Evolutionary conservation across 2,329 filamentous ascomycete species (phyloP), one percentile per base, ranked within the genome.

Genomic region (Berkeleyomyces basicola): DNA sequence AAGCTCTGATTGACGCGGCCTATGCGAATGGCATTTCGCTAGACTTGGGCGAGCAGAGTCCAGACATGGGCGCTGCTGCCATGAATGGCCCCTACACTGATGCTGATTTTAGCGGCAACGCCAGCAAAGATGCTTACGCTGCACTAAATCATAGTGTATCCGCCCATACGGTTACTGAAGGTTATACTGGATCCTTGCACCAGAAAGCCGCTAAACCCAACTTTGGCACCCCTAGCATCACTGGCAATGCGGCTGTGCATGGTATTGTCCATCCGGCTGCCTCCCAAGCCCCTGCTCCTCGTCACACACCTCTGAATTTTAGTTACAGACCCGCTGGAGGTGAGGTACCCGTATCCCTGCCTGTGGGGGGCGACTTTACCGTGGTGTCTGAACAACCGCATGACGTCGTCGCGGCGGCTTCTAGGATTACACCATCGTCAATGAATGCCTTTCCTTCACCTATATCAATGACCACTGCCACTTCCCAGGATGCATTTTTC

Each of bases 401-500:
- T 64, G 62, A 64, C 62, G 62, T 61, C 57, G 51, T 36, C 23
- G 51, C 39, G 39, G 51, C 61, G 58, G 49, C 58, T 39, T 63
- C 61, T 57, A 46, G 47, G 40, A 51, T 46, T 37, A 47, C 33
- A 53, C 59, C 57, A 44, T 40, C 46, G 40, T 61, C 40, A 23
- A 31, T 31, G 43, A 58, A 61, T 16, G 58, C 59, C 39, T 64
- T 64, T 7, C 62, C 59, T 39, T 64, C 62, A 36, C 62, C 62
- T 64, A 64, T 64, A 64, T 64, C 62, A 49, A 64, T 64, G 47
- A 58, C n/a, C 14, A 40, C 47, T 10, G 62, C 58, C 62, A 40
- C 62, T 16, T 58, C 59, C 43, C 59, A 43, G 44, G 51, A 64
- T 61, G 59, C 4, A 3, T 49, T 31, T 14, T 40, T 33, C 33